A percentile compares a stretch with the other conserved stretches of the same genome.
phyloP scores from a whole-genome alignment of 495 filamentous ascomycete species.

The Bacidia rubella region DNA sequence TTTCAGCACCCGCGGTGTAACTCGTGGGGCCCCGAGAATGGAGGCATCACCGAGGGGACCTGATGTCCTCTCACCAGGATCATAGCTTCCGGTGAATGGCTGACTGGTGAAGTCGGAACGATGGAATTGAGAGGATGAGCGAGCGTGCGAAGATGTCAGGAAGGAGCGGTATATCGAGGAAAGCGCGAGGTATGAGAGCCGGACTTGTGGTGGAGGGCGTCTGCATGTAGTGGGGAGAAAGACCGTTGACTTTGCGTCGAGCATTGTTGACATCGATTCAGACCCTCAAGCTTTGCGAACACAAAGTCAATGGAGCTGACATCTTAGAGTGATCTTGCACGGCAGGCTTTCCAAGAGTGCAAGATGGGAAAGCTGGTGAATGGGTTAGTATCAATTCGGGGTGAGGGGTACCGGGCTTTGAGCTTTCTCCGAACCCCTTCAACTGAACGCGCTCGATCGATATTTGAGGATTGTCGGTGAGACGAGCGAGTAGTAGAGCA shows the following conservation, averaged over 20 bases:
- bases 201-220: conserved; percentile 20
- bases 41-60: conserved; percentile 45
- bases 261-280: not conserved
- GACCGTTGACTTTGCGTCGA: conserved; percentile 2
- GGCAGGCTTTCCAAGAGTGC: no score
- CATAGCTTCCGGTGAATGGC: conserved; percentile 64
- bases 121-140: conserved; percentile 38
- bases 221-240: conserved; percentile 5
- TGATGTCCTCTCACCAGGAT: conserved; percentile 47
- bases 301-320: no score
- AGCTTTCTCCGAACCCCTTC: no score
- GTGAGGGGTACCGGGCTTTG: no score
- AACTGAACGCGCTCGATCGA: no score
- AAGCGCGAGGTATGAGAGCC: conserved; percentile 28
- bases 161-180: conserved; percentile 21
- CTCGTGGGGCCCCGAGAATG: conserved; percentile 48
- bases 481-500: no score
- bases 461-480: no score
- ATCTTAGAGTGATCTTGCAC: no score
- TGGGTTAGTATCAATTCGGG: no score
- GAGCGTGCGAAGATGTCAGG: conserved; percentile 20
- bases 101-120: conserved; percentile 51
- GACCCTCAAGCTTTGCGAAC: no score
- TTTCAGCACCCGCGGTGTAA: conserved; percentile 77
- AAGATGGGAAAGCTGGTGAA: no score